These are phyloP conservation scores for Entomophthora muscae DNA, from an alignment of 371 early-diverging fungal genomes.

Conservation along the genomic window DNA sequence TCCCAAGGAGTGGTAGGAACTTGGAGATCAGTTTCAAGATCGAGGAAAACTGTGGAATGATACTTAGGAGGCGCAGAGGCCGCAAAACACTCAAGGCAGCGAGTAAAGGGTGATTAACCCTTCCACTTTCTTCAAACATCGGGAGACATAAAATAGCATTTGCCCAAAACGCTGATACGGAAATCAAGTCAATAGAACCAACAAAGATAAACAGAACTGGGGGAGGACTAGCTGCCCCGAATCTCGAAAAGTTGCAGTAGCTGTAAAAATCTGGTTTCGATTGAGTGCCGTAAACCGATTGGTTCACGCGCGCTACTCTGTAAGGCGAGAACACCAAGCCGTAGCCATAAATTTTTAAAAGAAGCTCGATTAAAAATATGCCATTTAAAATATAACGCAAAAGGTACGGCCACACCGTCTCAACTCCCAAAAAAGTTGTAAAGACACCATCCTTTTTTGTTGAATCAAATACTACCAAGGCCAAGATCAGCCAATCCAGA, in stretches of 20 bases:
- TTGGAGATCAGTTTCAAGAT: conserved; percentile 36
- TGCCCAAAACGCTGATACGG: conserved; percentile 1
- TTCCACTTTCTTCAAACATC: background rate
- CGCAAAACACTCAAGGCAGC: conserved; percentile 13
- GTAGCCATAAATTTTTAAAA: background rate
- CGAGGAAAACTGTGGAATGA: conserved; percentile 30
- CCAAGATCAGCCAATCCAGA: conserved; percentile 1
- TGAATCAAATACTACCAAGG: background rate
- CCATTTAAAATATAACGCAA: background rate
- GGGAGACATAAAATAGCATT: background rate
- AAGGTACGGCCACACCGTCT: background rate
- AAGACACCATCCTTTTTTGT: background rate
- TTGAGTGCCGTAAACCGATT: background rate
- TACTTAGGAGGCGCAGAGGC: conserved; percentile 29
- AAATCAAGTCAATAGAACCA: background rate
- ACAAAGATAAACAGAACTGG: background rate
- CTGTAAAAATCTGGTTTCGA: too few species aligned
- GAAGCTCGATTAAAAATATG: background rate
- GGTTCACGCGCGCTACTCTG: background rate
- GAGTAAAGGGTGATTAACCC: background rate
- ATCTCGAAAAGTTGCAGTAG: too few species aligned
- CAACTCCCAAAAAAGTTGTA: background rate
- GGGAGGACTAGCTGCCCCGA: too few species aligned
- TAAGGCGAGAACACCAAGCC: background rate
- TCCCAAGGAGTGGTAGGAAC: conserved; percentile 31